Conservation (phyloP, 1,139 yeast genomes). For the Tardiomyces digboiensis region DNA sequence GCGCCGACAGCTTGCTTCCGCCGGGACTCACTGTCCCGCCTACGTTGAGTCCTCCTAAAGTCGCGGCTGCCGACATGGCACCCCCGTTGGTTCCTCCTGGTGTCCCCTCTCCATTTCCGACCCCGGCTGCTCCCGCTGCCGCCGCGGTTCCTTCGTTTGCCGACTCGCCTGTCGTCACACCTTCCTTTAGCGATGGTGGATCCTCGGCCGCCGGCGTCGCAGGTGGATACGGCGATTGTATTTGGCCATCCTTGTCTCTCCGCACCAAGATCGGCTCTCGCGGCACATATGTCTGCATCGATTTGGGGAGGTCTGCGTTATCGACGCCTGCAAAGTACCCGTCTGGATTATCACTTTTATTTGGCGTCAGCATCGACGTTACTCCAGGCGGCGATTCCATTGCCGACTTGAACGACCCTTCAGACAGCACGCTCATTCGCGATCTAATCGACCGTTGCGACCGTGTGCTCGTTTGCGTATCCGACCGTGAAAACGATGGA, state of each 20-base stretch:
- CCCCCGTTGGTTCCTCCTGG: neutral
- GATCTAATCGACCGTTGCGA: slow-evolving; percentile 24
- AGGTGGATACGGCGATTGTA: slow-evolving; percentile 6
- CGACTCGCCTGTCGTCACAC: neutral
- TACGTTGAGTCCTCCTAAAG: neutral
- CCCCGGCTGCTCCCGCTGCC: neutral
- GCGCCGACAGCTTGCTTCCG: neutral
- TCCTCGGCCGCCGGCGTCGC: slow-evolving; percentile 1
- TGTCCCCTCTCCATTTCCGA: neutral
- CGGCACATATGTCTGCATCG: slow-evolving; percentile 24
- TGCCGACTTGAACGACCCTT: slow-evolving; percentile 20
- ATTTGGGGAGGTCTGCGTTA: slow-evolving; percentile 18
- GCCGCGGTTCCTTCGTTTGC: neutral
- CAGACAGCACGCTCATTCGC: slow-evolving; percentile 3
- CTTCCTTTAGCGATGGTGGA: neutral
- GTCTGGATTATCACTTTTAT: neutral
- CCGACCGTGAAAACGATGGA: slow-evolving; percentile 32
- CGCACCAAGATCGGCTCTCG: slow-evolving; percentile 24
- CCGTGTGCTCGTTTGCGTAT: slow-evolving; percentile 32
- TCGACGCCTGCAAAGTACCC: slow-evolving; percentile 1
- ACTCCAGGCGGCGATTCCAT: slow-evolving; percentile 3
- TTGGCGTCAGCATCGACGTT: neutral
- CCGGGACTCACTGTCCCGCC: no score
- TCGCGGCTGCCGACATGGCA: neutral
- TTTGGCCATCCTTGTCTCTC: slow-evolving; percentile 18